Percentiles rank a stretch among this genome's conserved stretches.
Evolutionary conservation across 106 monocot genomes (phyloP).

Genomic region (Dendrobium officinale): DNA sequence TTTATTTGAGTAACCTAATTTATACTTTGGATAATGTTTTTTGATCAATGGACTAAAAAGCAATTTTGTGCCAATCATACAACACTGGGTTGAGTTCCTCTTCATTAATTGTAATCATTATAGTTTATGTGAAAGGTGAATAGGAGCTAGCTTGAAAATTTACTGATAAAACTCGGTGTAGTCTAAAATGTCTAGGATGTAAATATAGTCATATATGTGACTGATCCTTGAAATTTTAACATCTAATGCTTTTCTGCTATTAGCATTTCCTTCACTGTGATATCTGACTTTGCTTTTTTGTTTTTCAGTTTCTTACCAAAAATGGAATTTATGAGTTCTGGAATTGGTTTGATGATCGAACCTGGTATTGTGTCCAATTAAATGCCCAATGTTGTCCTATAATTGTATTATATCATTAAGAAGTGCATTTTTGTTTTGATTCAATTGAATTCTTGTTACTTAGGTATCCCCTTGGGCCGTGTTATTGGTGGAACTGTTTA

Average conservation of each 20-base stretch:
- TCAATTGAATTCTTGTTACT: constrained; percentile 3
- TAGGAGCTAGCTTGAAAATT: neutral
- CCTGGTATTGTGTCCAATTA: constrained; percentile 48
- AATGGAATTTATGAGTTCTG: constrained; percentile 98
- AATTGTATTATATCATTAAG: neutral
- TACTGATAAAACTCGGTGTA: neutral
- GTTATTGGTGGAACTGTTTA: constrained; percentile 99
- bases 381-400: neutral
- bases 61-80: neutral
- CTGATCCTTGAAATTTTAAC: neutral
- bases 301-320: constrained; percentile 85
- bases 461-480: constrained; percentile 99
- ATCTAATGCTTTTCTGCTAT: neutral
- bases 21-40: too few species aligned
- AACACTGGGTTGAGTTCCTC: neutral
- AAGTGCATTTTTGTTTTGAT: neutral
- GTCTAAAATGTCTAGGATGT: neutral
- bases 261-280: neutral
- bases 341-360: constrained; percentile 99
- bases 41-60: too few species aligned
- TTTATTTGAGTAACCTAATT: too few species aligned
- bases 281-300: constrained; percentile 7
- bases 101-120: neutral
- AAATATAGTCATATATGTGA: neutral
- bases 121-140: neutral